phyloP scores from a whole-genome alignment of 495 filamentous ascomycete species.

The Geopyxis carbonaria region DNA sequence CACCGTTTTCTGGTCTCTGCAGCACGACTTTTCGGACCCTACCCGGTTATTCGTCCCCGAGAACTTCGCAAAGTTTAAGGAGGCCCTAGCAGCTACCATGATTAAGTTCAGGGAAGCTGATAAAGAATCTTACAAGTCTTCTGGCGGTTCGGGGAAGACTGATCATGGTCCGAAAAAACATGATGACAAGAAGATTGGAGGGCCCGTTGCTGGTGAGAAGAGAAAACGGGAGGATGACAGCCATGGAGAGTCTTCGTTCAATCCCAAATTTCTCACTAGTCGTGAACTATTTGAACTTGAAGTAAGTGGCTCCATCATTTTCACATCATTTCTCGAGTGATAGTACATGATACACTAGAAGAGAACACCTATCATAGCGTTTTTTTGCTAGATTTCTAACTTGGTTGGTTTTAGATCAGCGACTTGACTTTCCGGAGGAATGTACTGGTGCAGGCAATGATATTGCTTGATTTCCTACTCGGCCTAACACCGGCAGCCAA shows the following conservation, averaged over 20 bases:
- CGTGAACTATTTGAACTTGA: conserved; percentile 90
- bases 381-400: conserved; percentile 1
- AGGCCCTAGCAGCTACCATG: conserved; percentile 59
- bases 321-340: conserved; percentile 12
- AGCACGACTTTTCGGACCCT: conserved; percentile 81
- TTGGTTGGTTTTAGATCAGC: conserved; percentile 42
- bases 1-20: conserved; percentile 83
- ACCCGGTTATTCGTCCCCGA: conserved; percentile 55
- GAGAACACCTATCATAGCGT: background rate
- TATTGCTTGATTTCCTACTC: conserved; percentile 81
- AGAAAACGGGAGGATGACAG: conserved; percentile 50
- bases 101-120: conserved; percentile 61
- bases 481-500: conserved; percentile 72
- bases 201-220: conserved; percentile 35
- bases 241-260: conserved; percentile 56
- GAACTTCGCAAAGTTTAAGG: conserved; percentile 60
- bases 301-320: conserved; percentile 31
- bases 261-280: conserved; percentile 92
- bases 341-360: background rate
- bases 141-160: conserved; percentile 12
- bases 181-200: conserved; percentile 40
- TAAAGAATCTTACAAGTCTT: conserved; percentile 33
- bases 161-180: conserved; percentile 31
- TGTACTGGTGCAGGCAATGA: conserved; percentile 83
- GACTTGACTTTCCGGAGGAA: conserved; percentile 87